Conservation (phyloP, 2,329 filamentous ascomycete genomes). For the Fusarium sp. region DNA sequence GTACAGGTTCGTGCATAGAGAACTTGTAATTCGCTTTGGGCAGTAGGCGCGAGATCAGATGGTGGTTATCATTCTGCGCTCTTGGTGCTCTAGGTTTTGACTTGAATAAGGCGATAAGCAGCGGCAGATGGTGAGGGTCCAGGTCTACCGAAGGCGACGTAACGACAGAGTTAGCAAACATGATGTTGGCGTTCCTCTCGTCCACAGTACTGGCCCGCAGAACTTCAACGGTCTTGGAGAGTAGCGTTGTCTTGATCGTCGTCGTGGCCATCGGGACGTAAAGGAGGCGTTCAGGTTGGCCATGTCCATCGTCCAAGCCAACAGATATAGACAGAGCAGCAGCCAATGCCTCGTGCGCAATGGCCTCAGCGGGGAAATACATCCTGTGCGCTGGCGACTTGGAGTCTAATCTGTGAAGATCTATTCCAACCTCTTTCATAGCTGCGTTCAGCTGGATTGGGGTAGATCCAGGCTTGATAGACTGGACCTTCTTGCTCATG, state of each 20-base stretch:
- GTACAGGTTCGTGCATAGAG: slow-evolving; percentile 93
- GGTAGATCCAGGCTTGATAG: slow-evolving; percentile 70
- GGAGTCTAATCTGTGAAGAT: slow-evolving; percentile 88
- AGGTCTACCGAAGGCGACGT: slow-evolving; percentile 95
- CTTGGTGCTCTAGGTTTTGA: slow-evolving; percentile 53
- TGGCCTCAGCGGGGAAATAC: slow-evolving; percentile 93
- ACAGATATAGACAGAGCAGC: slow-evolving; percentile 93
- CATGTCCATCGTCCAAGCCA: slow-evolving; percentile 88
- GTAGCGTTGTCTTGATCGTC: slow-evolving; percentile 90
- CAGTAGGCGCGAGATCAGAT: slow-evolving; percentile 87
- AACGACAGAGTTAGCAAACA: slow-evolving; percentile 95
- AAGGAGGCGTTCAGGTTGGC: slow-evolving; percentile 83
- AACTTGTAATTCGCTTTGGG: slow-evolving; percentile 96
- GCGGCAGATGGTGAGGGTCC: slow-evolving; percentile 87
- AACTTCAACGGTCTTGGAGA: slow-evolving; percentile 90
- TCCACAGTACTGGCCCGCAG: slow-evolving; percentile 74
- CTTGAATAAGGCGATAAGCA: slow-evolving; percentile 80
- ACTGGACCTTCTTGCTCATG: slow-evolving; percentile 79
- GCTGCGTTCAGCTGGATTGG: slow-evolving; percentile 85
- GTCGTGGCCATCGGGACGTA: slow-evolving; percentile 98
- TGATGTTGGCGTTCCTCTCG: slow-evolving; percentile 92
- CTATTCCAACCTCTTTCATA: slow-evolving; percentile 95
- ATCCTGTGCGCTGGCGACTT: slow-evolving; percentile 95
- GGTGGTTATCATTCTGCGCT: slow-evolving; percentile 56
- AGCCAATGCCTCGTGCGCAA: slow-evolving; percentile 92